Percentiles rank a stretch among this genome's conserved stretches.
phyloP scores from a whole-genome alignment of 1,284 basidiomycete species.

The Tetrapyrgos nigripes region DNA sequence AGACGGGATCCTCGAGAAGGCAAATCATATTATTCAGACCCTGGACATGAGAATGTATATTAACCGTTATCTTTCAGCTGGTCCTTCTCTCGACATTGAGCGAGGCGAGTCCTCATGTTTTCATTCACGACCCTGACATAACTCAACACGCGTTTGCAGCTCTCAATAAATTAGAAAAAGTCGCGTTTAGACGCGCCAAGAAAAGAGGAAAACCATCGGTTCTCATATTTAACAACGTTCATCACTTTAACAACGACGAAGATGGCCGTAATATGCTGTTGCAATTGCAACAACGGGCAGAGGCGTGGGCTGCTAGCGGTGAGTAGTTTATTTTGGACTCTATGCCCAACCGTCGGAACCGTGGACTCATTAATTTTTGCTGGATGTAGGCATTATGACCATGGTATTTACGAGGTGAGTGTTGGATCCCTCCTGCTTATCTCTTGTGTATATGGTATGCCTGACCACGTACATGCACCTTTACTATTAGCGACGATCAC shows the following conservation, averaged over 20 bases:
- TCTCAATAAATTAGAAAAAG: constrained; percentile 87
- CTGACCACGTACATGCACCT: not conserved
- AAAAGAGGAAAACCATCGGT: constrained; percentile 73
- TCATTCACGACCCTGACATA: not conserved
- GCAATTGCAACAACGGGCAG: constrained; percentile 85
- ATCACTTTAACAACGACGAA: constrained; percentile 83
- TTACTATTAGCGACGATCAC: constrained; percentile 69
- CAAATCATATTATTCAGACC: constrained; percentile 21
- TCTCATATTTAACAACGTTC: constrained; percentile 80
- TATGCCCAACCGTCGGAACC: constrained; percentile 12
- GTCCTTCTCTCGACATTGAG: constrained; percentile 84
- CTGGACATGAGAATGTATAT: not conserved
- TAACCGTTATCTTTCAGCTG: constrained; percentile 48
- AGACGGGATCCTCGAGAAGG: constrained; percentile 85
- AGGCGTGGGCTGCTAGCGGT: constrained; percentile 85
- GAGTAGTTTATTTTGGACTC: constrained; percentile 28
- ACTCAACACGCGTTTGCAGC: constrained; percentile 42
- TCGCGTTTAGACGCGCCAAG: constrained; percentile 70
- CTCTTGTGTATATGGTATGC: constrained; percentile 19
- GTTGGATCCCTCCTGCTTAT: not conserved
- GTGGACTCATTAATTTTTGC: constrained; percentile 5
- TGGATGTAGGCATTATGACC: constrained; percentile 68
- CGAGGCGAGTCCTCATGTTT: constrained; percentile 54
- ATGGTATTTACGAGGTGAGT: constrained; percentile 81
- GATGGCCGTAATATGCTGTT: constrained; percentile 78